Base-by-base conservation (phyloP, 2,329 filamentous ascomycete genomes). In the Neonectria sp. region DNA sequence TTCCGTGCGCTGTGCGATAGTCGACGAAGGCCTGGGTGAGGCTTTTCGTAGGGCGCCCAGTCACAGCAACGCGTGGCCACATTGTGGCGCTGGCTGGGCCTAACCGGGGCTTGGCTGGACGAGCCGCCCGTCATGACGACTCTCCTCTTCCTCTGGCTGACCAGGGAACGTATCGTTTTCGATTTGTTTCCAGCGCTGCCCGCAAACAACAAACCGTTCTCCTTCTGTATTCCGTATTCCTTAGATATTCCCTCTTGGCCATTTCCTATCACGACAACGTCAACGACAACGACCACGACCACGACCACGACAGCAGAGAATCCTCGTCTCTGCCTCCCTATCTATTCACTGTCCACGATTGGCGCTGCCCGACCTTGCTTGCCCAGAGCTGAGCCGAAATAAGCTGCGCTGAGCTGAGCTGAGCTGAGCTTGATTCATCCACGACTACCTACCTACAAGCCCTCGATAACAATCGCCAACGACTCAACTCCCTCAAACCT, bases 151-250 rank as follows among this genome's bases (percentile, higher is more conserved):
- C n/a, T 35, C 49, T 40, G 37, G 60, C 65, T 55, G 56, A 60
- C 65, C 60, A 66, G 63, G 63, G 58, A 66, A 66, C 63, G 63
- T 60, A 61, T 65, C 63, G 63, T 60, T 65, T 65, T 65, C 63
- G 56, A 65, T 56, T 61, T 59, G 63, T 61, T 65, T 65, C 63
- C 53, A 56, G 63, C 43, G 57, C 55, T n/a, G 51, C 15, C 25
- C 63, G 46, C 53, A 61, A 66, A 66, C 52, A 60, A 57, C 45
- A 56, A 61, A 37, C 29, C 51, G 5, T 61, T n/a, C 29, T 21
- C 33, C 17, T 31, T n/a, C 31, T 37, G 31, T 25, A 40, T 17
- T 8, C 37, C 37, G 37, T 31, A 25, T 55, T 31, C n/a, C 17
- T 21, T 56, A 21, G 21, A 21, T 21, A 45, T 48, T 51, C 46